phyloP scores from a whole-genome alignment of 371 early-diverging fungal genomes.

The Actinomortierella ambigua region DNA sequence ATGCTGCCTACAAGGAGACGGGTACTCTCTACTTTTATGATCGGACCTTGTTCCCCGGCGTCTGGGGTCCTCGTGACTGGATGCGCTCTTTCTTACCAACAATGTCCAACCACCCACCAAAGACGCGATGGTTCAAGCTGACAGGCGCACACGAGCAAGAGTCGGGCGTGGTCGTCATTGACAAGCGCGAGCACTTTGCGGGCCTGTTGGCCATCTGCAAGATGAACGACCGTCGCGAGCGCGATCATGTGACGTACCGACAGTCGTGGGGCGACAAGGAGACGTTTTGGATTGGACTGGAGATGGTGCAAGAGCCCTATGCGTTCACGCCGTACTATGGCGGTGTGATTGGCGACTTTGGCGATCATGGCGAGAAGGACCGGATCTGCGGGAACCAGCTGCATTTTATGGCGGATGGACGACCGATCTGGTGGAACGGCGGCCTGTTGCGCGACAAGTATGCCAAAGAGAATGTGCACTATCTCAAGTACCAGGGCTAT shows the following conservation, averaged over 20 bases:
- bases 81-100: slow-evolving; percentile 58
- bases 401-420: slow-evolving; percentile 48
- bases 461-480: slow-evolving; percentile 10
- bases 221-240: slow-evolving; percentile 58
- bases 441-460: slow-evolving; percentile 53
- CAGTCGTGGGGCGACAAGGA: slow-evolving; percentile 64
- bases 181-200: slow-evolving; percentile 55
- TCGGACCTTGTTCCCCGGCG: slow-evolving; percentile 57
- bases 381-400: slow-evolving; percentile 62
- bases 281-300: slow-evolving; percentile 62
- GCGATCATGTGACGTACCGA: slow-evolving; percentile 55
- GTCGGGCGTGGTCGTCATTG: slow-evolving; percentile 67
- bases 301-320: slow-evolving; percentile 62
- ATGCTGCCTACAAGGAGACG: slow-evolving; percentile 57
- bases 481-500: slow-evolving; percentile 33
- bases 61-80: slow-evolving; percentile 50
- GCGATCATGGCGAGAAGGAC: slow-evolving; percentile 50
- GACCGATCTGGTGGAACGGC: slow-evolving; percentile 61
- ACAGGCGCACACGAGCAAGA: slow-evolving; percentile 67
- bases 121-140: slow-evolving; percentile 56
- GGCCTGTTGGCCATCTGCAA: slow-evolving; percentile 65
- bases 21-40: slow-evolving; percentile 74
- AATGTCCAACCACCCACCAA: slow-evolving; percentile 51
- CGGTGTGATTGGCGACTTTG: slow-evolving; percentile 58
- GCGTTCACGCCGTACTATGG: slow-evolving; percentile 56